Conservation (phyloP, 148 eudicot species). For the Suaeda aralocaspica region DNA sequence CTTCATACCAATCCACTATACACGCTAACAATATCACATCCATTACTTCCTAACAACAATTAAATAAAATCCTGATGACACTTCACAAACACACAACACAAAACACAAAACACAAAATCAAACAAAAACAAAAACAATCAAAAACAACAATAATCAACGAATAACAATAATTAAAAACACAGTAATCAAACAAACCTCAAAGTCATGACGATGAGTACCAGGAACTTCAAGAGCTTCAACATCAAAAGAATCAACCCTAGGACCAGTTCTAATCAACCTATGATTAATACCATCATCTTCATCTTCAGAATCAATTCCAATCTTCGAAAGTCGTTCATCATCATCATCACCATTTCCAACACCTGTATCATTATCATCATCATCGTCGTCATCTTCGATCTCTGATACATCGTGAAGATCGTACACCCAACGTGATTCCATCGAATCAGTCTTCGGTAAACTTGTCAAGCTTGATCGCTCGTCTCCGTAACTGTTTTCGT, state of each 20-base stretch:
- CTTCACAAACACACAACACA: background rate
- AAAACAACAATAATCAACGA: background rate
- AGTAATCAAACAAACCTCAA: conserved; percentile 56
- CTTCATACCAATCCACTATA: background rate
- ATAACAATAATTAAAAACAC: background rate
- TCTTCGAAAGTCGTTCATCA: conserved; percentile 32
- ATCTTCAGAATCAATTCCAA: conserved; percentile 55
- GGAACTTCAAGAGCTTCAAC: conserved; percentile 97
- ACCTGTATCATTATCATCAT: no score
- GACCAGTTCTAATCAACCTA: conserved; percentile 76
- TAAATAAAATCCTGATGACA: background rate
- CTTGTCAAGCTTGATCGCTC: conserved; percentile 37
- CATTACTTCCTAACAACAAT: background rate
- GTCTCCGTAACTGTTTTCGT: conserved; percentile 46
- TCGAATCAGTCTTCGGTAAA: conserved; percentile 56
- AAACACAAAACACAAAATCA: background rate
- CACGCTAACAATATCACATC: background rate
- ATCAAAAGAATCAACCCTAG: conserved; percentile 84
- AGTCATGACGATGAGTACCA: conserved; percentile 62
- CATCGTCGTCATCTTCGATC: conserved; percentile 33
- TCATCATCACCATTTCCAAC: conserved; percentile 37
- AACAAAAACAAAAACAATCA: background rate
- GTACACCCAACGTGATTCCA: conserved; percentile 71
- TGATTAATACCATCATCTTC: conserved; percentile 62
- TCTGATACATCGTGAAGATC: conserved; percentile 58